Evolutionary conservation across 106 monocot genomes (phyloP).

Genomic region (Xerophyta viscosa): DNA sequence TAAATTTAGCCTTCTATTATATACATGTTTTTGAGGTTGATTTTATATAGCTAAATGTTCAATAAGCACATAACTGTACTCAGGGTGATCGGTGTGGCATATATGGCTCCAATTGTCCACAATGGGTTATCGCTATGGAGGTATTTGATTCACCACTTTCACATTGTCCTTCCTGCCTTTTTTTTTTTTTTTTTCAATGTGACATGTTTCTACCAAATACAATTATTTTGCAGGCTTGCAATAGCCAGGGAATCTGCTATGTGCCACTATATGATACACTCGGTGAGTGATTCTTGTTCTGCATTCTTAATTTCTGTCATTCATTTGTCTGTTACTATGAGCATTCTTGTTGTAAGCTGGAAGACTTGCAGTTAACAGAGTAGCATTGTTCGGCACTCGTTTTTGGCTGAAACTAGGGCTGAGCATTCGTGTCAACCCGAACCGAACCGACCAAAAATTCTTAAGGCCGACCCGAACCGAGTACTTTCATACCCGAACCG

Average conservation of each 20-base stretch:
- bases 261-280: constrained; percentile 92
- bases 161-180: neutral
- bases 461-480: no score
- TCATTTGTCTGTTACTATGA: no score
- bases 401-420: no score
- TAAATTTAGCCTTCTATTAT: neutral
- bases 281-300: constrained; percentile 35
- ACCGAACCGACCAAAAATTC: no score
- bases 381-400: no score
- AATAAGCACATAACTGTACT: neutral
- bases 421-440: no score
- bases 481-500: no score
- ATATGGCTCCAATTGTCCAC: constrained; percentile 89
- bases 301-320: no score
- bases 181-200: neutral
- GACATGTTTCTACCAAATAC: constrained; percentile 1
- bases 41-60: no score
- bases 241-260: constrained; percentile 79
- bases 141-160: constrained; percentile 15
- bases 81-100: constrained; percentile 94
- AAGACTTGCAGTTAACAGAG: no score
- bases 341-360: no score
- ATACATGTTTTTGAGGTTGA: neutral
- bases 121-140: constrained; percentile 94
- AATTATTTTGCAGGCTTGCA: constrained; percentile 84